These are phyloP conservation scores for Colletotrichum phormii DNA, from an alignment of 2,329 filamentous ascomycete genomes.

Conservation along the genomic window DNA sequence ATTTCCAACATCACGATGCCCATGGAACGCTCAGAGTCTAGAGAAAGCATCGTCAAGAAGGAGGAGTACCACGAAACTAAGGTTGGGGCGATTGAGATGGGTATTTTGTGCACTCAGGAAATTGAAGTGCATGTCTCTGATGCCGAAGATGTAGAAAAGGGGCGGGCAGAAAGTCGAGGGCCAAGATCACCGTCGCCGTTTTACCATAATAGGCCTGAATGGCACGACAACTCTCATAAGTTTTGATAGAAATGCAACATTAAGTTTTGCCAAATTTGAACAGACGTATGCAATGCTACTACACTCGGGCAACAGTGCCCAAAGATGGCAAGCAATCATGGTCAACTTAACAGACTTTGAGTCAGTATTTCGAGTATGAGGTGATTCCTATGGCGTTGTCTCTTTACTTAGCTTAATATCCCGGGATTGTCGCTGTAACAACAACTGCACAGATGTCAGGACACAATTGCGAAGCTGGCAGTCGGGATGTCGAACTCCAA, in stretches of 20 bases:
- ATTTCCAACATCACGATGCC: neutral
- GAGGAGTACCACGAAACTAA: neutral
- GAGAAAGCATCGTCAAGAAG: slow-evolving; percentile 15
- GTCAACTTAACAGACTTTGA: too few species aligned
- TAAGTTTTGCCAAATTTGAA: too few species aligned
- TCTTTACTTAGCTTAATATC: too few species aligned
- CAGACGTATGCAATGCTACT: too few species aligned
- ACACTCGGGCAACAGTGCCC: too few species aligned
- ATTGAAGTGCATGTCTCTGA: slow-evolving; percentile 14
- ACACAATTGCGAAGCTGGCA: too few species aligned
- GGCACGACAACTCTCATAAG: slow-evolving; percentile 2
- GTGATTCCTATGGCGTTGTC: too few species aligned
- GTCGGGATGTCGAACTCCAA: too few species aligned
- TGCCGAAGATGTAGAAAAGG: slow-evolving; percentile 6
- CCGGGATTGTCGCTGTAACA: too few species aligned
- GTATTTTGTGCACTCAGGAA: slow-evolving; percentile 21
- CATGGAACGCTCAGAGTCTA: slow-evolving; percentile 15
- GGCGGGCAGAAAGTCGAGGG: neutral
- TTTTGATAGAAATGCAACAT: neutral
- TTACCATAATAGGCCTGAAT: slow-evolving; percentile 23
- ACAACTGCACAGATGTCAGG: too few species aligned
- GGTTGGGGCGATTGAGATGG: slow-evolving; percentile 8
- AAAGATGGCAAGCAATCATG: too few species aligned
- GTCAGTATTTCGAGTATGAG: too few species aligned
- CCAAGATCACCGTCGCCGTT: slow-evolving; percentile 18